A percentile compares a stretch with the other conserved stretches of the same genome.
These are phyloP conservation scores for Penicillium sp. DNA, from an alignment of 2,329 filamentous ascomycete genomes.

Conservation along the genomic window DNA sequence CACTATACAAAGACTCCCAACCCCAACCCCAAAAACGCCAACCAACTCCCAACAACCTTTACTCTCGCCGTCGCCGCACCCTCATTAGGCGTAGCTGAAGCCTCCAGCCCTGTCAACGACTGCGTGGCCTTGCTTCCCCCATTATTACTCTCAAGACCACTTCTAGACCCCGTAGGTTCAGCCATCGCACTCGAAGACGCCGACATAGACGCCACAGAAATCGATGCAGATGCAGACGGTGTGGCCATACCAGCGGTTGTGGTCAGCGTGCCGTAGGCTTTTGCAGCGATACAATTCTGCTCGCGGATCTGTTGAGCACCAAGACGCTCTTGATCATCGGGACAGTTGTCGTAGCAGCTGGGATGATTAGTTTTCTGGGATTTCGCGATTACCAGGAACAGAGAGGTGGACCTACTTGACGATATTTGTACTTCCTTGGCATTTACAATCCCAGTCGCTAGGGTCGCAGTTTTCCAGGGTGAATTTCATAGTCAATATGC, in stretches of 20 bases:
- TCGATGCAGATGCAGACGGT: not conserved
- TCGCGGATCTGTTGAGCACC: constrained; percentile 1
- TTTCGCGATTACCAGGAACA: not conserved
- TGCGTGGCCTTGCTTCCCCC: not conserved
- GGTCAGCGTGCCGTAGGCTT: not conserved
- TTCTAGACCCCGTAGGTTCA: not conserved
- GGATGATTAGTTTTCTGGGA: not conserved
- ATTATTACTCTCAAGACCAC: not conserved
- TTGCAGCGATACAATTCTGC: constrained; percentile 1
- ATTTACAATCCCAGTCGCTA: constrained; percentile 6
- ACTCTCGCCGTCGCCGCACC: constrained; percentile 3
- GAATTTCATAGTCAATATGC: constrained; percentile 5
- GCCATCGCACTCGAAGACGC: not conserved
- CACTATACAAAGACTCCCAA: constrained; percentile 4
- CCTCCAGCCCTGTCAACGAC: not conserved
- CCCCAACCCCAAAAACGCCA: constrained; percentile 3
- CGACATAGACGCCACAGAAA: not conserved
- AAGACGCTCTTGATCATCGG: not conserved
- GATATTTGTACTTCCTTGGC: constrained; percentile 3
- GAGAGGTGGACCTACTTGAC: constrained; percentile 1
- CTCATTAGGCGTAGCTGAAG: not conserved
- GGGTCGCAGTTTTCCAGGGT: constrained; percentile 6
- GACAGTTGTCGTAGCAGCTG: constrained; percentile 11
- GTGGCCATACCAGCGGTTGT: not conserved
- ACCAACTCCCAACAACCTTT: not conserved